Evolutionary conservation across 345 rosid genomes (phyloP).

Genomic region (Orychophragmus violaceus): DNA sequence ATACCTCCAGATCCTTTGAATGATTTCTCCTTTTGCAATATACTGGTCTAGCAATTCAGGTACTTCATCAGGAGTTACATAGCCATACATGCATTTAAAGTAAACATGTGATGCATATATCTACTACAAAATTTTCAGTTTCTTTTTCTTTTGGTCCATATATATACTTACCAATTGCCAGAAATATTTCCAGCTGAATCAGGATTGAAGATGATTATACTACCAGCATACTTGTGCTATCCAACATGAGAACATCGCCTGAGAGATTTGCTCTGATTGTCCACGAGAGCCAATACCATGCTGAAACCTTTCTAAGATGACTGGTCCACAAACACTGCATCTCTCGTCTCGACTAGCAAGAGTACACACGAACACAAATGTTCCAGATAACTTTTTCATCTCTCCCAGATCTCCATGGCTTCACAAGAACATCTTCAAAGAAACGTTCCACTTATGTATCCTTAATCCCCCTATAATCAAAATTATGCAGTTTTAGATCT

Average conservation of each 20-base stretch:
- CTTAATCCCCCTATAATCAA: constrained; percentile 41
- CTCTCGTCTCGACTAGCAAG: constrained; percentile 86
- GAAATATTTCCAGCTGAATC: too few relatives aligned
- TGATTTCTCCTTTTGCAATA: constrained; percentile 60
- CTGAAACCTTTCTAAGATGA: constrained; percentile 56
- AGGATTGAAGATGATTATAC: constrained; percentile 60
- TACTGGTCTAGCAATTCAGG: constrained; percentile 81
- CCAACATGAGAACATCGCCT: constrained; percentile 81
- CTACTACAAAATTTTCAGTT: too few relatives aligned
- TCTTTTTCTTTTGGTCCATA: too few relatives aligned
- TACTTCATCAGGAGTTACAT: constrained; percentile 87
- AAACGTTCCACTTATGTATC: constrained; percentile 58
- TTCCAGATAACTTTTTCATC: constrained; percentile 50
- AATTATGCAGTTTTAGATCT: not conserved
- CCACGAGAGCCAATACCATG: constrained; percentile 61
- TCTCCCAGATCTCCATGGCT: constrained; percentile 53
- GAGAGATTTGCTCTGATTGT: constrained; percentile 48
- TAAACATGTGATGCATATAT: not conserved
- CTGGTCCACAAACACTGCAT: constrained; percentile 93
- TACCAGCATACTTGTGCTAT: constrained; percentile 96
- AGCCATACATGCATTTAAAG: constrained; percentile 68
- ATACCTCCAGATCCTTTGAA: constrained; percentile 85
- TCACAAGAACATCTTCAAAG: constrained; percentile 74
- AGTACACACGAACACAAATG: constrained; percentile 72
- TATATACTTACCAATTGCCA: too few relatives aligned